Base-by-base conservation (phyloP, 1,139 yeast genomes). In the Suhomyces anneliseae region DNA sequence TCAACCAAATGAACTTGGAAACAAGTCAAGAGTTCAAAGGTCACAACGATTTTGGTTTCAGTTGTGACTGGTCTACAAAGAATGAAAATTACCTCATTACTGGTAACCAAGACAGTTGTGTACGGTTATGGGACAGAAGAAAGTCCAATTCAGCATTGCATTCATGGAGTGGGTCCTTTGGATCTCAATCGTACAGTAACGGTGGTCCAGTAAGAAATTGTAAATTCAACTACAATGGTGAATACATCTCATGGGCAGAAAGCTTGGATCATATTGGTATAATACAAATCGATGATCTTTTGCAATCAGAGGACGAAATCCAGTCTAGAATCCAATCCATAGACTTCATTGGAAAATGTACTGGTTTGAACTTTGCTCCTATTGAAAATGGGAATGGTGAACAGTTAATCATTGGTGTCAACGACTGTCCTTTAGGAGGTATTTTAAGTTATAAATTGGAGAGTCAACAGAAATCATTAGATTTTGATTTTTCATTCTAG, bases 21-120 rank as follows among this genome's bases (percentile, higher is more conserved):
- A 40, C 52, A 35, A 47, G 60, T 39, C 49, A 52, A 27, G 49
- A 54, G 29, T 60, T 76, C 34, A 47, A 48, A 19, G 85, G 83
- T 3, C 87, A 82, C 58, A 61, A 64, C 41, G 87, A 82, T 57
- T 81, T 61, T 57, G 79, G 84, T 4, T 83, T 82, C 55, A 72
- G 83, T 41, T 82, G 86, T 58, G 87, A 82, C 51, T 83, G 87
- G 87, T 68, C 73, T 6, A 66, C 69, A 2, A 47, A 52, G 3
- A 66, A 75, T 51, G 79, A 75, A 27, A 64, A 76, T 42, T 54
- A 69, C 6, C 53, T 82, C 14, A 73, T 81, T 8, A 76, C 85
- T 0, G 87, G 87, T 4, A 80, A 78, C 55, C 87, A 83, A 59
- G 88, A 83, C 59, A 77, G 83, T 4, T 74, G 84, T 8, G 76